Evolutionary conservation across 495 filamentous ascomycete genomes (phyloP).

Genomic region (Penicillium bialowiezense): DNA sequence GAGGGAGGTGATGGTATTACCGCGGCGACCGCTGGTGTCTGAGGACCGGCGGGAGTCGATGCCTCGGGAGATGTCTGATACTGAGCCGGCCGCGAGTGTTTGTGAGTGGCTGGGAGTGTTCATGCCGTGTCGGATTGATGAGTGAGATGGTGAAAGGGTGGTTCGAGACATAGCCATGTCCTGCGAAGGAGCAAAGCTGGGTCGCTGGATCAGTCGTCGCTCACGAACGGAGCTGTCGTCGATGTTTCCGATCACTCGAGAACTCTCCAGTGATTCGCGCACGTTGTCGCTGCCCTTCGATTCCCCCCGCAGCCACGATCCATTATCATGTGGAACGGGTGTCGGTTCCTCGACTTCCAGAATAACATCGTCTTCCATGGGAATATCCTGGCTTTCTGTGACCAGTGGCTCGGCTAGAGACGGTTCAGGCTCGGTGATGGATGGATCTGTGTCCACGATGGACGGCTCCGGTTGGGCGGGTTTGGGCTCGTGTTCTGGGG

Average conservation of each 20-base stretch:
- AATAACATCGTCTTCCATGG: neutral
- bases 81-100: slow-evolving; percentile 47
- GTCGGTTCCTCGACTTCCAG: slow-evolving; percentile 7
- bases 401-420: neutral
- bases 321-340: slow-evolving; percentile 11
- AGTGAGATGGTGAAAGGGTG: slow-evolving; percentile 55
- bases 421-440: neutral
- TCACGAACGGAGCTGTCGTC: slow-evolving; percentile 40
- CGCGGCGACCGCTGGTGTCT: slow-evolving; percentile 42
- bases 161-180: slow-evolving; percentile 51
- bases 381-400: neutral
- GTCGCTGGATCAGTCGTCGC: slow-evolving; percentile 25
- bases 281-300: slow-evolving; percentile 27
- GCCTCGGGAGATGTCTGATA: slow-evolving; percentile 45
- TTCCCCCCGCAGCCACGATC: slow-evolving; percentile 32
- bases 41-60: slow-evolving; percentile 43
- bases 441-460: neutral
- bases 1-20: slow-evolving; percentile 60
- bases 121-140: slow-evolving; percentile 50
- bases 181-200: slow-evolving; percentile 40
- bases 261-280: slow-evolving; percentile 34
- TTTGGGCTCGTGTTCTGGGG: slow-evolving; percentile 1
- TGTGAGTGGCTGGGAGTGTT: slow-evolving; percentile 55
- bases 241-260: slow-evolving; percentile 33
- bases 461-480: neutral